Percentiles rank a stretch among this genome's conserved stretches.
phyloP scores from a whole-genome alignment of 495 filamentous ascomycete genomes.

The Aspergillus nidulans region DNA sequence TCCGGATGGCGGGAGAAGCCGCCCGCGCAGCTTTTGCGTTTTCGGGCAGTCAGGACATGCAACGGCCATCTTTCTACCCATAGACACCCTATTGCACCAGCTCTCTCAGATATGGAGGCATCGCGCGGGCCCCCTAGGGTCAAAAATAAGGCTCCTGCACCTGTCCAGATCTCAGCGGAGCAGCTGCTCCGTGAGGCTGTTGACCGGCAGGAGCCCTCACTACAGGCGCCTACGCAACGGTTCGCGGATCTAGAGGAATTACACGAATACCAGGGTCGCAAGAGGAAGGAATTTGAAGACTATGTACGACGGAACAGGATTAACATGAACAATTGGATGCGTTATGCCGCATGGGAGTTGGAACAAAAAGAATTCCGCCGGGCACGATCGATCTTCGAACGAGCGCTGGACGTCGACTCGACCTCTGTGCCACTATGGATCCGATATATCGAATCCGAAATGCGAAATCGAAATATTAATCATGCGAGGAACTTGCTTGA shows the following conservation, averaged over 20 bases:
- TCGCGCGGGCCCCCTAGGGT: constrained; percentile 92
- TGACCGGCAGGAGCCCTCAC: constrained; percentile 85
- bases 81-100: neutral
- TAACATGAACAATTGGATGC: constrained; percentile 98
- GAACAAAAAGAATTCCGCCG: constrained; percentile 98
- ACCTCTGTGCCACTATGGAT: constrained; percentile 81
- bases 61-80: neutral
- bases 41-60: neutral
- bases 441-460: constrained; percentile 92
- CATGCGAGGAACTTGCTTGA: constrained; percentile 94
- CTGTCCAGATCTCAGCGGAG: constrained; percentile 88
- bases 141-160: constrained; percentile 94
- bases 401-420: constrained; percentile 86
- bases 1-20: constrained; percentile 22
- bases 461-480: constrained; percentile 95
- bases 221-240: constrained; percentile 88
- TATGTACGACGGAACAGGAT: constrained; percentile 93
- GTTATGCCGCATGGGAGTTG: constrained; percentile 94
- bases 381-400: constrained; percentile 93
- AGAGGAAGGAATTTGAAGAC: constrained; percentile 95
- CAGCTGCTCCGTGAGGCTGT: constrained; percentile 97
- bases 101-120: constrained; percentile 66
- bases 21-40: constrained; percentile 17
- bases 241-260: constrained; percentile 97
- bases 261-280: constrained; percentile 94